Evolutionary conservation across 2,329 filamentous ascomycete genomes (phyloP).

Genomic region (Didymella sp.): DNA sequence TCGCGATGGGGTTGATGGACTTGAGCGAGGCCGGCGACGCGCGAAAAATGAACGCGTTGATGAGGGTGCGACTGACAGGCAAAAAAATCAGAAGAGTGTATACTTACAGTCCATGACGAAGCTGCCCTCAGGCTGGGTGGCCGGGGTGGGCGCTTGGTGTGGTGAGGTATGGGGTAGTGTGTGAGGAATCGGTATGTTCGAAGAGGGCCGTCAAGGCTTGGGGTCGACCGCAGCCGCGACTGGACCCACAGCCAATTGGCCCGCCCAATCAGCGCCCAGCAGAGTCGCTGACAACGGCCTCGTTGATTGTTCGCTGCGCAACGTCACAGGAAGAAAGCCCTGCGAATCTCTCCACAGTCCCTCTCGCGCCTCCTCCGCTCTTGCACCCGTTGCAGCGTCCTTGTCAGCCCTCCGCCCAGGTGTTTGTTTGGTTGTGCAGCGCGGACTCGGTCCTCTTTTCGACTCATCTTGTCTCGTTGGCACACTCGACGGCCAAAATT

Average conservation of each 20-base stretch:
- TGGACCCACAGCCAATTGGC: conserved; percentile 11
- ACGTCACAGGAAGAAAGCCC: conserved; percentile 25
- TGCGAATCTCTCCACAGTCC: conserved; percentile 20
- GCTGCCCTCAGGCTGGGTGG: conserved; percentile 52
- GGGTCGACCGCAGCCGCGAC: conserved; percentile 11
- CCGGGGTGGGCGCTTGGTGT: conserved; percentile 37
- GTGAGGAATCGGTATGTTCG: conserved; percentile 30
- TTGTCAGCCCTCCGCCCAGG: conserved; percentile 3
- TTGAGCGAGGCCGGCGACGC: conserved; percentile 38
- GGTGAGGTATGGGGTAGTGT: conserved; percentile 40
- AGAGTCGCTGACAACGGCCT: conserved; percentile 26
- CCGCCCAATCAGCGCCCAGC: conserved; percentile 29
- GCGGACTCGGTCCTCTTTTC: conserved; percentile 1
- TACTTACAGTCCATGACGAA: conserved; percentile 67
- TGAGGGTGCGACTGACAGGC: conserved; percentile 20
- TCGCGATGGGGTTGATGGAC: conserved; percentile 46
- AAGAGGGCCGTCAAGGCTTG: conserved; percentile 26
- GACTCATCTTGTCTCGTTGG: conserved; percentile 12
- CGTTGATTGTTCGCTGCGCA: conserved; percentile 23
- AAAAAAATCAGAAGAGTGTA: conserved; percentile 42
- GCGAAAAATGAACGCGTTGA: conserved; percentile 28
- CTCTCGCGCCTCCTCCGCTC: conserved; percentile 16
- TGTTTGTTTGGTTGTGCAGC: conserved; percentile 15
- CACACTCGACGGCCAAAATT: conserved; percentile 30
- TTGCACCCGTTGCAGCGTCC: conserved; percentile 12